Base-by-base conservation (phyloP, 345 rosid species). In the Lepidium aucheri region DNA sequence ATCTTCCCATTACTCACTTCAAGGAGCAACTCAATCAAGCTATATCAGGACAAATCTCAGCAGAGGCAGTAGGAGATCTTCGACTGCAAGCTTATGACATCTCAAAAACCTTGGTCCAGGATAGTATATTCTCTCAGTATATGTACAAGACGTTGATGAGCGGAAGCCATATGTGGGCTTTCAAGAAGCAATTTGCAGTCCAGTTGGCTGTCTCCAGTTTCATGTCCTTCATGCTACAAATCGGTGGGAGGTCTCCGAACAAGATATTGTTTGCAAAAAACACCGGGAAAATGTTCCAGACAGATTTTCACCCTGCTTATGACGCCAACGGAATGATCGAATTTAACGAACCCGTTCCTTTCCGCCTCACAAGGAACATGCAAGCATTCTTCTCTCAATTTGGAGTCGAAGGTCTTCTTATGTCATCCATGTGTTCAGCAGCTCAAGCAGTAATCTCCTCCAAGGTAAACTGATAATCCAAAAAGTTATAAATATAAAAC, bases 151-250 rank as follows among this genome's bases (percentile, higher is more conserved):
- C 86, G 42, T 69, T 95, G 67, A 86, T 72, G 38, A 87, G 84
- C 68, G 96, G 90, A 40, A 91, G 86, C 74, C 99, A 91, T 74
- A 84, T 87, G 85, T 91, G 99, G 99, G 91, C 97, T 58, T 91
- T 91, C 81, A 95, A 91, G 67, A 95, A 95, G 78, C 99, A 95
- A 75, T 95, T 91, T 73, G 95, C 96, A 6, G 83, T 87, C 76
- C 97, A 95, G 81, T 72, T 95, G 83, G 99, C 96, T 13, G 91
- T 95, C 43, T 91, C 99, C 14, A 88, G 96, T 73, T 95, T 95
- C 84, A 91, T 95, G 96, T 91, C 99, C 20, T 95, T 79, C 88
- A 87, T 91, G 97, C 84, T 95, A 61, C 97, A 89, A 62, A 95
- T 91, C 14, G 97, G 99, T 13, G 96, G 97, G 63, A 83, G 99